phyloP scores from a whole-genome alignment of 2,329 filamentous ascomycete species.

The Juglanconis oblonga region DNA sequence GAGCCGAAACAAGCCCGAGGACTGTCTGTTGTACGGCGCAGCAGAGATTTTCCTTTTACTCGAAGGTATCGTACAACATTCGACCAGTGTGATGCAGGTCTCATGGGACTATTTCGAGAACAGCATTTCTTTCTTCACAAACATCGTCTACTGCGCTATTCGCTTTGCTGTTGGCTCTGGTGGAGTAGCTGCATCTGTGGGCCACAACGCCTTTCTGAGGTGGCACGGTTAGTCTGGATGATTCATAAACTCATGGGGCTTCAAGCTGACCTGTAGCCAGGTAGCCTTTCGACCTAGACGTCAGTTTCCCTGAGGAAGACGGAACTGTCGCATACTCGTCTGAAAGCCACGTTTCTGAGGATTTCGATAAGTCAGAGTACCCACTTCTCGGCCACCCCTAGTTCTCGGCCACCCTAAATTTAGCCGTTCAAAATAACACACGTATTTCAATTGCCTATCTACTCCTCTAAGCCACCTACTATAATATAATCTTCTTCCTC shows the following conservation, averaged over 20 bases:
- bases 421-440: no score
- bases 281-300: no score
- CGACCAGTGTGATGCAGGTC: conserved; percentile 74
- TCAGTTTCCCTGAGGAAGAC: conserved; percentile 41
- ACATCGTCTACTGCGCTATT: conserved; percentile 73
- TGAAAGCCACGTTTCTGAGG: conserved; percentile 72
- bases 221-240: conserved; percentile 18
- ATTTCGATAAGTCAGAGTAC: no score
- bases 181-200: conserved; percentile 72
- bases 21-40: conserved; percentile 65
- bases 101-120: conserved; percentile 71
- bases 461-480: no score
- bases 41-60: conserved; percentile 68
- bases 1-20: conserved; percentile 40
- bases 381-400: no score
- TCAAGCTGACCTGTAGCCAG: no score
- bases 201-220: conserved; percentile 69
- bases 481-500: no score
- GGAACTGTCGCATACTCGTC: conserved; percentile 63
- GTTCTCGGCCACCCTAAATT: no score
- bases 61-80: conserved; percentile 69
- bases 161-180: conserved; percentile 68
- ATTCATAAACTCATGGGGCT: no score
- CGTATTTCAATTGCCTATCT: no score
- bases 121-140: conserved; percentile 74